Base-by-base conservation (phyloP, 305 asterid species). In the Rubia peregrina region DNA sequence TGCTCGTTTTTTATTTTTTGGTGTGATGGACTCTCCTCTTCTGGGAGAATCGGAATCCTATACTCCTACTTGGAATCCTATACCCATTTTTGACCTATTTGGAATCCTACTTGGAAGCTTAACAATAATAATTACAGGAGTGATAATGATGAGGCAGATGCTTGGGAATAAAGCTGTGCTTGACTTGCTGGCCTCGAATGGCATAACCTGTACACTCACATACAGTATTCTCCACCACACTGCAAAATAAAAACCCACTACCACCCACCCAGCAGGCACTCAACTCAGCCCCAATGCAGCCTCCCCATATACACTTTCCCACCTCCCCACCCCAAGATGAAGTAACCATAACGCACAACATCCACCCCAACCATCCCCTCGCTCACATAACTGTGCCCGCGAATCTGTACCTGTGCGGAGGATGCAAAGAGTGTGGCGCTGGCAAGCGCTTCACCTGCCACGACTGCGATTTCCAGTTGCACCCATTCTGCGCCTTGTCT, bases 381-480 rank as follows among this genome's bases (percentile, higher is more conserved):
- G 77, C 70, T 4, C 79, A 80, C 65, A 71, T 83, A 2, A 81
- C 74, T 21, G 80, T 80, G 42, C 30, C 81, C 1, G 95, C 81
- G 0, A 94, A 92, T 16, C 78, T 85, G 69, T 92, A 86, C 76
- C 75, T 72, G 12, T 92, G 98, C 70, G 44, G 73, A 24, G 96
- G 98, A 56, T 92, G 98, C 73, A 92, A 83, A 71, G 98, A 92
- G 71, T 87, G 83, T 48, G 98, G 98, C 12, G 81, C 96, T 4
- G 96, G 96, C 55, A 85, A 80, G 70, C 81, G 98, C 74, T 90
- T 77, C 56, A 72, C 91, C 0, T 92, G 96, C 73, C 90, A 76
- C 74, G 76, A 87, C 41, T 92, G 98, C 61, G 86, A 79, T 21
- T 92, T 87, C 80, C 98, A 92, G 92, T 83, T 92, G 61, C 96